Evolutionary conservation across 2,329 filamentous ascomycete genomes (phyloP).

Genomic region (Nigrospora oryzae): DNA sequence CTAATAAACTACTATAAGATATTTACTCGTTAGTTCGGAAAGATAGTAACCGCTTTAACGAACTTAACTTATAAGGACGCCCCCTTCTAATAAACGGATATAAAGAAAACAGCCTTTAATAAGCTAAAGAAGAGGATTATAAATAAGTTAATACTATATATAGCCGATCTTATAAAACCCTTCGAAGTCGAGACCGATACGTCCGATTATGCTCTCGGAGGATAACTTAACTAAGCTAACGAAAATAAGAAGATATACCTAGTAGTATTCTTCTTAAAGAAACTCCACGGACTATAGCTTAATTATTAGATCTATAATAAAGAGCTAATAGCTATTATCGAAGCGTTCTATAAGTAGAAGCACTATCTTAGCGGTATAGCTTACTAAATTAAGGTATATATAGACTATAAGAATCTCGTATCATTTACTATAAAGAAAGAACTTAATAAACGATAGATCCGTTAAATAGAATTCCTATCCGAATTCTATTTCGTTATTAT

Average conservation of each 20-base stretch:
- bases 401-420: constrained; percentile 14
- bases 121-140: neutral
- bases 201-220: constrained; percentile 2
- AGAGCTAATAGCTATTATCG: constrained; percentile 23
- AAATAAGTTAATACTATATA: neutral
- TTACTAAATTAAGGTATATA: constrained; percentile 5
- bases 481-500: constrained; percentile 2
- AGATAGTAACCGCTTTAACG: neutral
- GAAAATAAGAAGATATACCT: constrained; percentile 3
- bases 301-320: constrained; percentile 27
- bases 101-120: neutral
- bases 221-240: neutral
- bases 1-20: constrained; percentile 23
- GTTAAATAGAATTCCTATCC: neutral
- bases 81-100: neutral
- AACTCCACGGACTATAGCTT: constrained; percentile 5
- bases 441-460: constrained; percentile 10
- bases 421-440: constrained; percentile 15
- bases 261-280: constrained; percentile 9
- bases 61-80: neutral
- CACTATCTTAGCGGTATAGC: constrained; percentile 7
- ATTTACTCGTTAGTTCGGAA: constrained; percentile 2
- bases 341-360: constrained; percentile 11
- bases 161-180: neutral
- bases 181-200: neutral